Evolutionary conservation across 2,329 filamentous ascomycete species (phyloP).

Genomic region (Cordyceps farinosa): DNA sequence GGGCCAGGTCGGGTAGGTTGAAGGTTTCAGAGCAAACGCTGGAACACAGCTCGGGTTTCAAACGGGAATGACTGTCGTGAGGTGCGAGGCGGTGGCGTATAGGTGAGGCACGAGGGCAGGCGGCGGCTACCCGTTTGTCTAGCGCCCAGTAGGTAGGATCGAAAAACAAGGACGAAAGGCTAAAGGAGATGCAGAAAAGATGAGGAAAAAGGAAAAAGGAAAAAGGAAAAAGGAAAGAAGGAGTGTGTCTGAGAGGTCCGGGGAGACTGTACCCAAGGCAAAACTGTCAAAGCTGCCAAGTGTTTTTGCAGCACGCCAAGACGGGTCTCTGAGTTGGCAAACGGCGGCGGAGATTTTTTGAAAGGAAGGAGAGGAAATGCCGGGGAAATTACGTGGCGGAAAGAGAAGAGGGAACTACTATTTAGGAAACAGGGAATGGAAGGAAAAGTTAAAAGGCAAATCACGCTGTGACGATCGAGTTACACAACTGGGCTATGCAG

Average conservation of each 20-base stretch:
- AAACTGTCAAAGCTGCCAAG: not conserved
- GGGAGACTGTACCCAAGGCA: not conserved
- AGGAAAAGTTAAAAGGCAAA: not conserved
- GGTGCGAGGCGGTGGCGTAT: not conserved
- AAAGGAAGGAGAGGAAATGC: not conserved
- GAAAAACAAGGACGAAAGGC: not conserved
- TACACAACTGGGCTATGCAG: no score
- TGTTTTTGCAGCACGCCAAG: not conserved
- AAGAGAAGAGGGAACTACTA: not conserved
- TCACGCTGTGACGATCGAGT: no score
- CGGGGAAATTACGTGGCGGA: not conserved
- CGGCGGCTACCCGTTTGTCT: not conserved
- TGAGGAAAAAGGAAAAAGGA: not conserved
- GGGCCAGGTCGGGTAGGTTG: not conserved
- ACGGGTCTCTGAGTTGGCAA: not conserved
- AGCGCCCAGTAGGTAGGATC: not conserved
- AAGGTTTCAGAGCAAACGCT: not conserved
- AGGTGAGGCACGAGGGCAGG: not conserved
- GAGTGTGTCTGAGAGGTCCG: not conserved
- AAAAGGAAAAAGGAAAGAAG: not conserved
- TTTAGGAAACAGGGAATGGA: not conserved
- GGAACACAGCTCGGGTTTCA: not conserved
- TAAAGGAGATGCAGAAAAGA: not conserved
- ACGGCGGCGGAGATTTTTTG: no score
- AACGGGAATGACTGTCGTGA: not conserved